Evolutionary conservation across 164 flowering plant genomes (phyloP), one percentile per base, ranked within the genome.

Genomic region (Macadamia tetraphylla): DNA sequence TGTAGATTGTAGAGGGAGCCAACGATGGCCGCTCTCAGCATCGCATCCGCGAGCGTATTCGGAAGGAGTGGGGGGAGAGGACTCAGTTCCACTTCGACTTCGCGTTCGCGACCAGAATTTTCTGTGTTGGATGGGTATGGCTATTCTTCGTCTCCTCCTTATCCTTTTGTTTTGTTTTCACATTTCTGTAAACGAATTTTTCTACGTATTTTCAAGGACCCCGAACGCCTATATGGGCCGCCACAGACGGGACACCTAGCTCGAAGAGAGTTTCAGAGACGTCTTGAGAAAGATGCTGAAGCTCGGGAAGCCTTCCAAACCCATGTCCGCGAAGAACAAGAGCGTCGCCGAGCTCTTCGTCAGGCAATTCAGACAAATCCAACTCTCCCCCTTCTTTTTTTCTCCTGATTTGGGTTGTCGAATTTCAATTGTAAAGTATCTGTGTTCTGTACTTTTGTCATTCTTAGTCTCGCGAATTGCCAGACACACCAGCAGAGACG

Each of bases 181-280:
- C 62, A 57, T 74, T 60, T 71, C 48, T 48, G 30, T 65, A 43
- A 43, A 9, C 6, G 6, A 43, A 9, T 5, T 43, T 57, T 44
- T 30, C 6, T 51, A 35, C 40, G 40, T 46, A 52, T 17, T 29
- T 29, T 23, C 6, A 83, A 93, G 98, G 98, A 94, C 68, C 98
- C 98, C 10, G 97, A 94, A 76, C 95, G 97, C 9, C 1, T 91
- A 29, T 65, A 90, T 2, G 90, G 91, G 8, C 82, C 86, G 7
- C 90, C 97, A 0, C 79, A 80, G 64, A 74, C 85, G 1, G 98
- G 96, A 2, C 97, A 88, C 75, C 73, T 94, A n/a, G 92, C 92
- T 1, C 73, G 94, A 23, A 68, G 29, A 0, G 96, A 94, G 83
- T 87, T 94, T 72, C 67, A 76, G 77, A 75, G 74, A 62, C 75